Evolutionary conservation across 495 filamentous ascomycete genomes (phyloP).

Genomic region (Neurospora sp.): DNA sequence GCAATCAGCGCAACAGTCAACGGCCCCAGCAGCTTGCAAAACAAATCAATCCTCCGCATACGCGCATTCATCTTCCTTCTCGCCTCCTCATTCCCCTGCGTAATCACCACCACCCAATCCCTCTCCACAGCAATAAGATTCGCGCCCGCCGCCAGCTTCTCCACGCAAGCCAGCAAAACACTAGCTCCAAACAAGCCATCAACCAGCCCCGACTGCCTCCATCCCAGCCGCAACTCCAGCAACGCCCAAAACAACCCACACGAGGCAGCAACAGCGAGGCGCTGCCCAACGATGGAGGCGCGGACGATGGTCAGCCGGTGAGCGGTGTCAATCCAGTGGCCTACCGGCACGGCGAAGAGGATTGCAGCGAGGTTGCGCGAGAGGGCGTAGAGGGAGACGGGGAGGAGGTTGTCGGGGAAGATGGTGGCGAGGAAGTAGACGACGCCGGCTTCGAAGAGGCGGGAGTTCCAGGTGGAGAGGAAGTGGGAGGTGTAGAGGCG

Average conservation of each 20-base stretch:
- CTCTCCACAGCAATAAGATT: slow-evolving; percentile 56
- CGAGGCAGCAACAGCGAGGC: slow-evolving; percentile 14
- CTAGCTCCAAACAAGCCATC: slow-evolving; percentile 28
- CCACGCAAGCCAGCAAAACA: slow-evolving; percentile 44
- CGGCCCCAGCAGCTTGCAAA: slow-evolving; percentile 61
- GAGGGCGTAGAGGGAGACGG: slow-evolving; percentile 28
- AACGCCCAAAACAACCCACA: slow-evolving; percentile 17
- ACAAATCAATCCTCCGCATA: slow-evolving; percentile 63
- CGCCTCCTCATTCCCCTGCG: slow-evolving; percentile 12
- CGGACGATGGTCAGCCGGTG: slow-evolving; percentile 22
- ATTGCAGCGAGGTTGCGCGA: slow-evolving; percentile 21
- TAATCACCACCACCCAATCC: slow-evolving; percentile 50
- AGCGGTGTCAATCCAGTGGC: slow-evolving; percentile 18
- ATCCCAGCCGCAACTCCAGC: background rate
- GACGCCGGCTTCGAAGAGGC: slow-evolving; percentile 57
- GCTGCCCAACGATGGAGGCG: slow-evolving; percentile 22
- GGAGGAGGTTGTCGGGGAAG: slow-evolving; percentile 46
- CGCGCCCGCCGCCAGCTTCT: slow-evolving; percentile 42
- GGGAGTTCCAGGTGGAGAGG: slow-evolving; percentile 62
- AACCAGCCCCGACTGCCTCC: background rate
- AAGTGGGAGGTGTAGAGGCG: slow-evolving; percentile 42
- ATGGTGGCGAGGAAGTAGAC: slow-evolving; percentile 51
- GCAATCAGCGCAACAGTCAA: slow-evolving; percentile 43
- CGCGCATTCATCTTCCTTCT: slow-evolving; percentile 41
- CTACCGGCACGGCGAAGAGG: slow-evolving; percentile 13